These are phyloP conservation scores for Mycena kentingensis DNA, from an alignment of 768 basidiomycete species.

Conservation along the genomic window DNA sequence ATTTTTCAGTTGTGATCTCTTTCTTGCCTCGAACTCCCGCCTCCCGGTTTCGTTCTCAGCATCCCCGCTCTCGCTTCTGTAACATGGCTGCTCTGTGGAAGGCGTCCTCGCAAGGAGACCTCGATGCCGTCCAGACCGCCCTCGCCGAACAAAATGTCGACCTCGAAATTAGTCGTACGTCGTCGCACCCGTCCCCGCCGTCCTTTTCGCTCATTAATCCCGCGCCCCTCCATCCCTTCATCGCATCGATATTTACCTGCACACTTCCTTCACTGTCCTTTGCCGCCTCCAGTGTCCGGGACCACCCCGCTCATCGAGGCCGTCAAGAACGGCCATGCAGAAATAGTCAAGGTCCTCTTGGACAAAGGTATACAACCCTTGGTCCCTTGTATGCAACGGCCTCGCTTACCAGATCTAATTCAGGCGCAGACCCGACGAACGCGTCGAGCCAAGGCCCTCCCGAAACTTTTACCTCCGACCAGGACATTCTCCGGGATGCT, in stretches of 20 bases:
- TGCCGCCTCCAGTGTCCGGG: conserved; percentile 60
- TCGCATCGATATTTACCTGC: conserved; percentile 16
- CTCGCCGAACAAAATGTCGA: conserved; percentile 62
- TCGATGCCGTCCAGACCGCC: conserved; percentile 57
- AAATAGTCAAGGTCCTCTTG: conserved; percentile 71
- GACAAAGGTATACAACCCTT: conserved; percentile 57
- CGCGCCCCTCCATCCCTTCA: conserved; percentile 17
- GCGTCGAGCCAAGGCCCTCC: conserved; percentile 65
- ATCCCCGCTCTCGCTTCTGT: conserved; percentile 22
- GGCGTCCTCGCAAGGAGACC: conserved; percentile 74
- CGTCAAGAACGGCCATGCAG: conserved; percentile 74
- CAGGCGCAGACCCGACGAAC: conserved; percentile 78
- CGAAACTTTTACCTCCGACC: conserved; percentile 71
- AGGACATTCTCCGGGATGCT: conserved; percentile 69
- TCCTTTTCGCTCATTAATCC: conserved; percentile 14
- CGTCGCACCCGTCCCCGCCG: conserved; percentile 33
- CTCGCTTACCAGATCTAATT: conserved; percentile 11
- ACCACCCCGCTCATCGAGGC: conserved; percentile 85
- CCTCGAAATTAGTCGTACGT: conserved; percentile 87
- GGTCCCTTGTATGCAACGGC: conserved; percentile 6
- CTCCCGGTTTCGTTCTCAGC: conserved; percentile 18
- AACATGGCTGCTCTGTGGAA: conserved; percentile 86
- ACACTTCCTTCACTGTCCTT: conserved; percentile 16
- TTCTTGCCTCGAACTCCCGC: conserved; percentile 15
- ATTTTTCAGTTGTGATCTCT: conserved; percentile 5